A percentile compares a stretch with the other conserved stretches of the same genome.
These are phyloP conservation scores for Paraleonurus japonicus DNA, from an alignment of 257 asterid genomes.

Conservation along the genomic window DNA sequence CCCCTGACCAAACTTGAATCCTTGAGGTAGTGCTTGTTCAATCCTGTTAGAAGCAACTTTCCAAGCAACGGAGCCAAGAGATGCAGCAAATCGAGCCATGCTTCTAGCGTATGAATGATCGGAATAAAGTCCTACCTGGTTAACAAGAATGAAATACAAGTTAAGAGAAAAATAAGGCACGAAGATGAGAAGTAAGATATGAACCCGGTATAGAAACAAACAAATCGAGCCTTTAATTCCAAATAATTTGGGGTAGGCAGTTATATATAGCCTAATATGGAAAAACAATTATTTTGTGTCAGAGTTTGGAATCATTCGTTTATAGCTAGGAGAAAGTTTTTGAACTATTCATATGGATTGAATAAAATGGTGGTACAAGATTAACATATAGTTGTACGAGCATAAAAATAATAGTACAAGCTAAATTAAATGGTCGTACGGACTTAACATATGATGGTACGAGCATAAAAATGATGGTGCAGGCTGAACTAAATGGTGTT, in stretches of 20 bases:
- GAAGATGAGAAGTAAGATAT: conserved; percentile 2
- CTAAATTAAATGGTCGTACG: too few relatives aligned
- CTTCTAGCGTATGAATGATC: conserved; percentile 94
- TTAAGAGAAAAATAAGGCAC: conserved; percentile 7
- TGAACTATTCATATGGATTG: too few relatives aligned
- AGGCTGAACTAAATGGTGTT: too few relatives aligned
- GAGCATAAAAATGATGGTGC: too few relatives aligned
- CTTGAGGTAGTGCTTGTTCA: conserved; percentile 87
- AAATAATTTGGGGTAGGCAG: too few relatives aligned
- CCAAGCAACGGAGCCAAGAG: conserved; percentile 94
- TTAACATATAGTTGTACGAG: too few relatives aligned
- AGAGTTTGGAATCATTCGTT: neutral
- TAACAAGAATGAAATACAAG: conserved; percentile 18
- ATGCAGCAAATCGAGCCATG: conserved; percentile 87
- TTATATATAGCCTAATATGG: neutral
- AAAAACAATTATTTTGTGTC: neutral
- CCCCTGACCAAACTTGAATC: conserved; percentile 87
- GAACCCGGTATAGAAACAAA: too few relatives aligned
- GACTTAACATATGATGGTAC: too few relatives aligned
- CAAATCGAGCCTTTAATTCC: too few relatives aligned
- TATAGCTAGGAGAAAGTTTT: neutral
- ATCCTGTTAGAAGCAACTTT: conserved; percentile 78
- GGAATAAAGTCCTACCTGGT: conserved; percentile 87
- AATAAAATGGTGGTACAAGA: too few relatives aligned
- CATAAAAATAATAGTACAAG: too few relatives aligned